Evolutionary conservation across 2,329 filamentous ascomycete genomes (phyloP).

Genomic region (Colletotrichum simmondsii): DNA sequence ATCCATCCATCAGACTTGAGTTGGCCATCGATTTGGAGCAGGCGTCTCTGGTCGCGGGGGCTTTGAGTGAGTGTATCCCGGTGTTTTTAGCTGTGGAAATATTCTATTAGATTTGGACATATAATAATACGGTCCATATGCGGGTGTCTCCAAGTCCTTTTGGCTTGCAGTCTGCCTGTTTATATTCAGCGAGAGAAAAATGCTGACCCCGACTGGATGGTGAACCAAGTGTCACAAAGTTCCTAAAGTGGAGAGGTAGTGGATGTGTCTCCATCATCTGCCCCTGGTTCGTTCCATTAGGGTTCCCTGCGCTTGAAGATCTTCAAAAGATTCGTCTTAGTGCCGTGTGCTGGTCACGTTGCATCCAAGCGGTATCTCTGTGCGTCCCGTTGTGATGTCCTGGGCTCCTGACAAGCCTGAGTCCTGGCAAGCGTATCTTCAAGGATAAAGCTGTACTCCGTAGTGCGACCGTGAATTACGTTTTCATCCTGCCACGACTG

Average conservation of each 20-base stretch:
- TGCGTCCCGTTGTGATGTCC: not conserved
- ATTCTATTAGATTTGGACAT: too few species aligned
- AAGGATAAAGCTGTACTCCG: not conserved
- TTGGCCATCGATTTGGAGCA: too few species aligned
- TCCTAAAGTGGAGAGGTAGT: not conserved
- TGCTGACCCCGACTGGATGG: not conserved
- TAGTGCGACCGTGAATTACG: not conserved
- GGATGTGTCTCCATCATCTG: constrained; percentile 3
- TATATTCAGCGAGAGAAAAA: not conserved
- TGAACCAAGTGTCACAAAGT: not conserved
- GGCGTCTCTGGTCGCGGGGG: too few species aligned
- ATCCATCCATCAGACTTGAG: not conserved
- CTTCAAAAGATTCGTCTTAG: constrained; percentile 6
- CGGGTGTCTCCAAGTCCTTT: too few species aligned
- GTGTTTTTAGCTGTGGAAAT: too few species aligned
- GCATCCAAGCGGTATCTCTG: not conserved
- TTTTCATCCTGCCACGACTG: not conserved
- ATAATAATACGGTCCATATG: too few species aligned
- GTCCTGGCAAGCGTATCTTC: not conserved
- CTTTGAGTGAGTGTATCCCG: too few species aligned
- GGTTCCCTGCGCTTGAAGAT: not conserved
- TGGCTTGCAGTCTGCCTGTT: not conserved
- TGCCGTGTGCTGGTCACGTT: not conserved
- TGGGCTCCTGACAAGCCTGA: not conserved
- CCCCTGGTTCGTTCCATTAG: constrained; percentile 6